A percentile compares a stretch with the other conserved stretches of the same genome.
Evolutionary conservation across 495 filamentous ascomycete genomes (phyloP).

Genomic region (Aspergillus olivimuriae): DNA sequence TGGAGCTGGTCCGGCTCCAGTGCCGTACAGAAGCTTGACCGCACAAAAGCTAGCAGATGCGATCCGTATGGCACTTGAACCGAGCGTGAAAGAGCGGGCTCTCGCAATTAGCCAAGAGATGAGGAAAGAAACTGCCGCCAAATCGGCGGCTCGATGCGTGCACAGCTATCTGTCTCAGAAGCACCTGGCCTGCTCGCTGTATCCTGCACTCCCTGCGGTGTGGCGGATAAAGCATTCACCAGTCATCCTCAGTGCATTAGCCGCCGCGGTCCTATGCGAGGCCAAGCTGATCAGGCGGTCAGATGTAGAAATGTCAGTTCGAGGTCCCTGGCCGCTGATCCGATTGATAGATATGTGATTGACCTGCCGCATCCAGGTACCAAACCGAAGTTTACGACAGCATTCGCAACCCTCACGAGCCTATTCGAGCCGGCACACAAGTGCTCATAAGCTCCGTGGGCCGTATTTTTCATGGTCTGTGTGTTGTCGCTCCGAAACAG

Average conservation of each 20-base stretch:
- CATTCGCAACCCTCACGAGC: no score
- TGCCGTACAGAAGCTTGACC: conserved; percentile 60
- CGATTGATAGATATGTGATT: no score
- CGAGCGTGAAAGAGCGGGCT: neutral
- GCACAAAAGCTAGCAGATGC: conserved; percentile 54
- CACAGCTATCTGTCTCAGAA: neutral
- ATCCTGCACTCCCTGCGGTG: no score
- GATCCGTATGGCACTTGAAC: conserved; percentile 22
- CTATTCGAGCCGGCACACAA: no score
- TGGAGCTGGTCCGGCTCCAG: conserved; percentile 64
- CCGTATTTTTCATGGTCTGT: no score
- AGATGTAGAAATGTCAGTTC: no score
- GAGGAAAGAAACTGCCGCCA: neutral
- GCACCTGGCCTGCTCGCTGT: neutral
- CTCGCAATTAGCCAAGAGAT: neutral
- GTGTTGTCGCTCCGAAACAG: no score
- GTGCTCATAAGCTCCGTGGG: no score
- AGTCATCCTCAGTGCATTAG: neutral
- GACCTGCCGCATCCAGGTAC: no score
- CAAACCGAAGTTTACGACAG: no score
- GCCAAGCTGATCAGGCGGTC: no score
- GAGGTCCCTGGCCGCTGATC: no score
- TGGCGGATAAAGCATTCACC: neutral
- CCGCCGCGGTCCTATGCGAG: neutral
- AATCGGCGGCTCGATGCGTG: neutral